These are phyloP conservation scores for Neurospora sp. DNA, from an alignment of 495 filamentous ascomycete species.

Conservation along the genomic window DNA sequence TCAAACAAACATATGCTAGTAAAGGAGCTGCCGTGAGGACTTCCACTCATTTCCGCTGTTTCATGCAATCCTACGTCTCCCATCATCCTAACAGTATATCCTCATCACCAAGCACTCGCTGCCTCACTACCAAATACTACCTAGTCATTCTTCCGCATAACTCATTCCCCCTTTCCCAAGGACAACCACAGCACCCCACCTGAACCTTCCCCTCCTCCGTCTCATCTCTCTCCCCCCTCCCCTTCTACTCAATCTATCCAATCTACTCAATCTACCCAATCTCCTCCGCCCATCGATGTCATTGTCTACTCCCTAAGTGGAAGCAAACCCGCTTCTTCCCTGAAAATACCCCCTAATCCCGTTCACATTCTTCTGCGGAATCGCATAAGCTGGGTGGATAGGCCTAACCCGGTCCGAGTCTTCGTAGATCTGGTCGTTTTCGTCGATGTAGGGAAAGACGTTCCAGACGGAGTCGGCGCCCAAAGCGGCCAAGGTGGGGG, in stretches of 20 bases:
- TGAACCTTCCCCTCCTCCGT: neutral
- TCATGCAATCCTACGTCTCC: neutral
- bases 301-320: neutral
- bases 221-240: too few relatives aligned
- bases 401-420: slow-evolving; percentile 42
- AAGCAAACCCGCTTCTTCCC: slow-evolving; percentile 39
- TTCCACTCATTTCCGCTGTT: neutral
- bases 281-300: too few relatives aligned
- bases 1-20: neutral
- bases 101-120: neutral
- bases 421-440: slow-evolving; percentile 38
- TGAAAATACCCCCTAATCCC: slow-evolving; percentile 54
- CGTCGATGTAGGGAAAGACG: slow-evolving; percentile 38
- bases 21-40: neutral
- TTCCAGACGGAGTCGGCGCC: slow-evolving; percentile 43
- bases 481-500: slow-evolving; percentile 2
- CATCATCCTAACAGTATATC: neutral
- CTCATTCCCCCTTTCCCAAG: neutral
- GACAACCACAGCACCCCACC: neutral
- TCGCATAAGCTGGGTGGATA: slow-evolving; percentile 77
- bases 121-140: neutral
- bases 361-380: slow-evolving; percentile 61
- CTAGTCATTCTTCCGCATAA: neutral
- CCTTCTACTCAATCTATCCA: neutral
- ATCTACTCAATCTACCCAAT: too few relatives aligned